Conservation (phyloP, 345 rosid genomes). For the Euphorbia tirucalli region DNA sequence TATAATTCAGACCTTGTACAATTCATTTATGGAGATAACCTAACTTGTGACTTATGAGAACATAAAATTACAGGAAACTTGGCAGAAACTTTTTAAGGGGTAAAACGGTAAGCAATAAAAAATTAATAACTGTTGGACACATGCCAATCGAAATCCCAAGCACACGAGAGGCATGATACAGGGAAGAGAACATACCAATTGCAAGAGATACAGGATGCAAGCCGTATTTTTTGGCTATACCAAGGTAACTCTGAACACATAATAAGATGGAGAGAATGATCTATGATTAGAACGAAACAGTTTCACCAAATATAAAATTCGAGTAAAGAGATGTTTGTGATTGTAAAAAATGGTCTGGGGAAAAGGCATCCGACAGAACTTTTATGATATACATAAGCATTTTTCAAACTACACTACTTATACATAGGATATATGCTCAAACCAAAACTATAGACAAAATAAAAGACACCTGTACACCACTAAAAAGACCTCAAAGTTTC, state of each 20-base stretch:
- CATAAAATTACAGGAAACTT: not conserved
- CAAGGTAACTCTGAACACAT: conserved; percentile 42
- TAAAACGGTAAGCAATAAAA: not conserved
- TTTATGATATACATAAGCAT: not conserved
- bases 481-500: not conserved
- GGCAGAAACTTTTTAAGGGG: not conserved
- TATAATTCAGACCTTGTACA: not conserved
- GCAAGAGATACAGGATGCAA: conserved; percentile 55
- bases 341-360: not conserved
- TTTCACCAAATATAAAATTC: not conserved
- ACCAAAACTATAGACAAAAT: not conserved
- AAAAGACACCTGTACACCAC: not conserved
- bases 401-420: not conserved
- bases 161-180: not conserved
- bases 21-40: not conserved
- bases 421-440: not conserved
- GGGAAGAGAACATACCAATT: conserved; percentile 34
- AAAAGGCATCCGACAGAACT: not conserved
- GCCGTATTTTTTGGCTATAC: conserved; percentile 38
- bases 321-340: not conserved
- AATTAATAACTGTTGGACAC: not conserved
- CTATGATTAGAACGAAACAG: not conserved
- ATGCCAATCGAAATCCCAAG: not conserved
- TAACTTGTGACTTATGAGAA: not conserved
- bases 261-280: not conserved